Conservation (phyloP, 2,329 filamentous ascomycete genomes). For the Pleomassaria siparia region DNA sequence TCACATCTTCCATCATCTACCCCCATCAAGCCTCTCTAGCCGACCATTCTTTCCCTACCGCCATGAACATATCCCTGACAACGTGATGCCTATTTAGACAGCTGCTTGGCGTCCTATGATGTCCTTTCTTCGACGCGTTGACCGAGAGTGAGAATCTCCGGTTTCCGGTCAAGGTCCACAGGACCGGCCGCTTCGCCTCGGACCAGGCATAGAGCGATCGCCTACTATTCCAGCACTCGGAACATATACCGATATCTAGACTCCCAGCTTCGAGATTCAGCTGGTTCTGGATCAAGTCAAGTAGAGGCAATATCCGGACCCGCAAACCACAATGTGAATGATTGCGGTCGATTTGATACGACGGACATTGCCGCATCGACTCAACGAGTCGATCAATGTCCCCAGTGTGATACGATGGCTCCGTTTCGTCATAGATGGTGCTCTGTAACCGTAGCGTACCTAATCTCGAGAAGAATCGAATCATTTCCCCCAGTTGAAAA, state of each 20-base stretch:
- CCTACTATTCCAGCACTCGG: constrained; percentile 47
- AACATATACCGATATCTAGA: constrained; percentile 47
- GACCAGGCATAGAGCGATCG: constrained; percentile 48
- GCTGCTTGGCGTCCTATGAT: constrained; percentile 24
- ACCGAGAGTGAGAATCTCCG: constrained; percentile 17
- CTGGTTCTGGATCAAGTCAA: constrained; percentile 61
- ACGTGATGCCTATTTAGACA: constrained; percentile 36
- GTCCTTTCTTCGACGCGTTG: constrained; percentile 19
- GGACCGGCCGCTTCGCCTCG: constrained; percentile 47
- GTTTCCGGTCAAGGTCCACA: constrained; percentile 40
- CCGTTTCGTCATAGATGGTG: constrained; percentile 43
- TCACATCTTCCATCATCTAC: neutral
- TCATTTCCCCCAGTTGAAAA: constrained; percentile 76
- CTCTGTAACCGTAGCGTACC: constrained; percentile 60
- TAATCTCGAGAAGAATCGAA: constrained; percentile 67
- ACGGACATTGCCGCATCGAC: constrained; percentile 65
- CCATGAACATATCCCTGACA: constrained; percentile 44
- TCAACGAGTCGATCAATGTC: constrained; percentile 64
- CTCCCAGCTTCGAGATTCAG: constrained; percentile 37
- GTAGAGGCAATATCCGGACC: constrained; percentile 63
- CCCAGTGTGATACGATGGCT: constrained; percentile 55
- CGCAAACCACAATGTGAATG: constrained; percentile 74
- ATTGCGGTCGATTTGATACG: constrained; percentile 73
- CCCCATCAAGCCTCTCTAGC: constrained; percentile 20
- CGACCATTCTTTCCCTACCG: constrained; percentile 41